Evolutionary conservation across 2,329 filamentous ascomycete genomes (phyloP), one percentile per base, ranked within the genome.

Genomic region (Plenodomus biglobosus): DNA sequence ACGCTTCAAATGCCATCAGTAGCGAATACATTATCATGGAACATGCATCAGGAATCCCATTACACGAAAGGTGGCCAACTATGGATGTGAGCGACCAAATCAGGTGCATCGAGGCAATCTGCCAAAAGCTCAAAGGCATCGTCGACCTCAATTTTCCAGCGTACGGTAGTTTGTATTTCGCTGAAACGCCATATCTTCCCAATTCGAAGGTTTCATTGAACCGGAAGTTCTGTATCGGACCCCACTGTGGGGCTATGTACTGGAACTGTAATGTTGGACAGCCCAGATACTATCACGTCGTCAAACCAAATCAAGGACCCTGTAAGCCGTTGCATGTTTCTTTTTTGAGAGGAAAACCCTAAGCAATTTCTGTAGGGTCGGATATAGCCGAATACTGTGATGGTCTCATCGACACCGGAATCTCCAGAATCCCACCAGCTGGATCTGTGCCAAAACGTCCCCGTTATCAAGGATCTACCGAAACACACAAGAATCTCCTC

Each of bases 1-100:
- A 75, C 48, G 46, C 58, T 35, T 53, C 49, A 19, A 74, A 69
- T 58, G 16, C 41, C 22, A 62, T 73, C 37, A 64, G 70, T 4
- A 62, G 59, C 8, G 71, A 75, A 53, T 74, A 74, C 42, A 73
- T 75, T 21, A 70, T 75, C 46, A 66, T 72, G 60, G 66, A 73
- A 50, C 62, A 73, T 55, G 65, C 64, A 1, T 40, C 44, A 11
- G 72, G 71, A 22, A 59, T 73, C 40, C 56, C 61, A 18, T 41
- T 74, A 46, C 62, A 69, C 39, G 42, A 69, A 48, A 50, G 43
- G 22, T 72, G 69, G 70, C 62, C 59, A n/a, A 40, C 47, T 5
- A 73, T 75, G 71, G 54, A 61, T 46, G 32, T 57, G 3, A 44
- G 55, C 35, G 59, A 73, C 42, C 65, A 71, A 53, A 70, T 73